Conservation (phyloP, 805 yeast species). For the Yarrowia porcina region DNA sequence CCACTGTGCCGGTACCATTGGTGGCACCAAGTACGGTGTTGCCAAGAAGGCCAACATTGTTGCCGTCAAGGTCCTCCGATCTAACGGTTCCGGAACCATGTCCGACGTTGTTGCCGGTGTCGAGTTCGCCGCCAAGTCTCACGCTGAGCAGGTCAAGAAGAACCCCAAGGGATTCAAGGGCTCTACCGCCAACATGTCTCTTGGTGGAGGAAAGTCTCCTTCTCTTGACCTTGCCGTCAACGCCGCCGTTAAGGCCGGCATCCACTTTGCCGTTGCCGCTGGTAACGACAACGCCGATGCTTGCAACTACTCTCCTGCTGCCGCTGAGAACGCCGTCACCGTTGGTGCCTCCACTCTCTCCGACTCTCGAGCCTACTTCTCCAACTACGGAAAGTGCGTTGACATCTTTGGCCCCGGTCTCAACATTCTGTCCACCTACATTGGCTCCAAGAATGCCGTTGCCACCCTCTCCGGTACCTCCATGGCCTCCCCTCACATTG, state of each 20-base stretch:
- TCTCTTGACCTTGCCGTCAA: conserved; percentile 57
- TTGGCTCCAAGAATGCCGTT: conserved; percentile 50
- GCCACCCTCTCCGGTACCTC: conserved; percentile 59
- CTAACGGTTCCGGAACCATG: conserved; percentile 58
- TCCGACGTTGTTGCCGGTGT: conserved; percentile 62
- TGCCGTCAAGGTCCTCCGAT: conserved; percentile 59
- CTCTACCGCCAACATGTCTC: conserved; percentile 60
- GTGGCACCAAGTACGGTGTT: conserved; percentile 54
- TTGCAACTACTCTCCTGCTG: conserved; percentile 58
- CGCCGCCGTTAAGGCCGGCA: conserved; percentile 55
- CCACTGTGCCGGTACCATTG: conserved; percentile 66
- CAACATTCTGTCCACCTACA: conserved; percentile 54
- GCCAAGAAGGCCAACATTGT: conserved; percentile 58
- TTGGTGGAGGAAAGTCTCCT: conserved; percentile 57
- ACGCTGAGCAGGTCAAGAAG: conserved; percentile 42
- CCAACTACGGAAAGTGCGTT: conserved; percentile 53
- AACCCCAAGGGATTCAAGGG: conserved; percentile 52
- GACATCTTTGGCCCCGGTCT: conserved; percentile 57
- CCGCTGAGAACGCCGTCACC: conserved; percentile 52
- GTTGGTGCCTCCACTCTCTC: conserved; percentile 49
- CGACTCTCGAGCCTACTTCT: conserved; percentile 51
- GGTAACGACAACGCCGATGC: conserved; percentile 62
- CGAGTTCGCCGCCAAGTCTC: conserved; percentile 55
- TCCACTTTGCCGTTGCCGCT: conserved; percentile 61
- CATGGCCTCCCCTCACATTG: conserved; percentile 61